Base-by-base conservation (phyloP, 2,329 filamentous ascomycete genomes). In the Pseudocercospora fijiensis region DNA sequence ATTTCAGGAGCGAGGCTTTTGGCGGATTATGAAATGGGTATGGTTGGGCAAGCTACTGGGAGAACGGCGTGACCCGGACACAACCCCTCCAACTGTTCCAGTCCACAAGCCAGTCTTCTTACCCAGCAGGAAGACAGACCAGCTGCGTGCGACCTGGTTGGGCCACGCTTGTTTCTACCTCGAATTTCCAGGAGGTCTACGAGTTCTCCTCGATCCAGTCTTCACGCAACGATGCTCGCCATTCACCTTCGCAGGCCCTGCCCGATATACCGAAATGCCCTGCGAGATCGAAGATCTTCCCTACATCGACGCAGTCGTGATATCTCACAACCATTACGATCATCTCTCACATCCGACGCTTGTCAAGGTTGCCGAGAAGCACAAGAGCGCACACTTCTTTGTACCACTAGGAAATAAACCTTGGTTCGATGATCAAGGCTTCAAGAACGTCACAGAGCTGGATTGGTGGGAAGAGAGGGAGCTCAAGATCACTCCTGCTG, bases 391-490 rank as follows among this genome's bases (percentile, higher is more conserved):
- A 45, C 91, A 96, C 68, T 97, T 95, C 79, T 95, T 96, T 67
- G 92, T 92, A 22, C 91, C 92, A 0, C 78, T 96, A 3, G 92
- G 92, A 1, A 86, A 96, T 62, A 90, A 90, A 76, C 80, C 84
- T 55, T 97, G 93, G 93, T 96, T 98, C 76, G 80, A 82, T 53
- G 79, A 82, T 3, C 83, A 82, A 26, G 91, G 91, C 0, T 85
- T 96, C 60, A 68, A 84, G 1, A 90, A 92, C 64, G 88, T 94
- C 49, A 96, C 91, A 0, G 93, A 97, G 79, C 77, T 97, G 72
- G 94, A 98, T 78, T 97, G 94, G 94, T 97, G 94, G 94, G 88
- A 96, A 70, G 88, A 91, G 67, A 84, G 87, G 5, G 88, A 94
- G 55, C 77, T 96, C n/a, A 86, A 80, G 0, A 78, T 96, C 26